These are phyloP conservation scores for Teratosphaeriaceae sp. DNA, from an alignment of 2,329 filamentous ascomycete genomes.

Conservation along the genomic window DNA sequence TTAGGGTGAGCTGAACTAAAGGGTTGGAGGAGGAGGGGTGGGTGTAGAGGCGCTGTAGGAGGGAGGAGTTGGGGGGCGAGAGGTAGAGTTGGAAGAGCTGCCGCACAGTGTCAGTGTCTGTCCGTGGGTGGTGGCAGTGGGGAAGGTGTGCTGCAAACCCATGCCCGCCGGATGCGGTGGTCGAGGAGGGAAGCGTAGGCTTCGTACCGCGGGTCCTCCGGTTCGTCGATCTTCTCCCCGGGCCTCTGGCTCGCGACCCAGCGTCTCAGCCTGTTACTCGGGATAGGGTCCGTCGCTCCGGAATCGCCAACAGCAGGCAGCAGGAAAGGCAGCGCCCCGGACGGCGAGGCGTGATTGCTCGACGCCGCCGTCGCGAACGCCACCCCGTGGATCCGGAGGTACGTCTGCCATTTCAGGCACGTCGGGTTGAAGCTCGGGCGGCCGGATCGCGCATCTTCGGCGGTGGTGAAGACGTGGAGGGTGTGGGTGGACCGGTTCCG, in stretches of 20 bases:
- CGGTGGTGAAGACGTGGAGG: constrained; percentile 70
- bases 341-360: constrained; percentile 89
- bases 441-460: constrained; percentile 53
- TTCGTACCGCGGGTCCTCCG: constrained; percentile 54
- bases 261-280: constrained; percentile 60
- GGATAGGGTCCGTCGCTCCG: constrained; percentile 37
- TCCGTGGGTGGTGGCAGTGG: not conserved
- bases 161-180: constrained; percentile 72
- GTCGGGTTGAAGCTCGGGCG: constrained; percentile 81
- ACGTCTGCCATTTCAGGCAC: constrained; percentile 96
- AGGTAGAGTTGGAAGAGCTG: constrained; percentile 78
- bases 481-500: constrained; percentile 44
- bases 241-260: constrained; percentile 47
- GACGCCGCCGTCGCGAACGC: constrained; percentile 62
- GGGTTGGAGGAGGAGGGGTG: constrained; percentile 51
- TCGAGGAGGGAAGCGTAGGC: constrained; percentile 75
- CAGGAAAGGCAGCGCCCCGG: constrained; percentile 82
- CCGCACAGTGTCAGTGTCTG: not conserved
- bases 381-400: constrained; percentile 69
- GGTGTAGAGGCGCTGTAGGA: constrained; percentile 69
- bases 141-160: constrained; percentile 49
- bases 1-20: constrained; percentile 57
- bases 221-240: constrained; percentile 26
- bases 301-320: constrained; percentile 44
- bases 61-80: constrained; percentile 56